Base-by-base conservation (phyloP, 805 yeast genomes). In the Nakazawaea laoshanensis region DNA sequence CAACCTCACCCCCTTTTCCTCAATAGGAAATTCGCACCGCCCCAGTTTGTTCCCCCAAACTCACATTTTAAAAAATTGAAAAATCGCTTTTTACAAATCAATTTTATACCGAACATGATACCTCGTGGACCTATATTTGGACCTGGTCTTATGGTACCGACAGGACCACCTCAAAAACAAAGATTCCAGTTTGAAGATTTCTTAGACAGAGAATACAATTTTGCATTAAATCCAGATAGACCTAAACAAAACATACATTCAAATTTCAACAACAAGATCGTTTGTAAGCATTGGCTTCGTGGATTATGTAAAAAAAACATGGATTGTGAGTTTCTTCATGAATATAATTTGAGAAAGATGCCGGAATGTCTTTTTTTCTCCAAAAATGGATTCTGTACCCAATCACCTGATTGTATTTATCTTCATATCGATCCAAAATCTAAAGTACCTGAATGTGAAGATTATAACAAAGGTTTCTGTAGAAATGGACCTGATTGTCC, bases 291-390 rank as follows among this genome's bases (percentile, higher is more conserved):
- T 63, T 92, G 98, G 99, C 71, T 92, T 22, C 72, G 96, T 43
- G 99, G 99, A 0, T 69, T 92, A 22, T 92, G 99, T 59, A 92
- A 92, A 59, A 89, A 89, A 63, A 94, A 94, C 32, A 95, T 87
- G 45, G 85, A 84, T 44, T 92, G 99, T 57, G 99, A 92, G 61
- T 92, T 85, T 48, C 59, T 92, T 28, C 99, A 92, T 57, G 99
- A 92, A 52, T 88, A 88, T 50, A 89, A 92, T 50, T 60, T 92
- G 46, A 67, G 94, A 39, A 86, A 84, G 57, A 89, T 92, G 94
- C 97, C 97, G 3, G 98, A 92, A 55, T 92, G 99, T 55, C 71
- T 86, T 16, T 84, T 85, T 55, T 89, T 73, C 55, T 68, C 86
- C 27, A 78, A 85, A 52, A 76, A 74, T 44, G 94, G 94, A 5